Conservation (phyloP, 2,329 filamentous ascomycete species). For the Gnomoniopsis sp. region DNA sequence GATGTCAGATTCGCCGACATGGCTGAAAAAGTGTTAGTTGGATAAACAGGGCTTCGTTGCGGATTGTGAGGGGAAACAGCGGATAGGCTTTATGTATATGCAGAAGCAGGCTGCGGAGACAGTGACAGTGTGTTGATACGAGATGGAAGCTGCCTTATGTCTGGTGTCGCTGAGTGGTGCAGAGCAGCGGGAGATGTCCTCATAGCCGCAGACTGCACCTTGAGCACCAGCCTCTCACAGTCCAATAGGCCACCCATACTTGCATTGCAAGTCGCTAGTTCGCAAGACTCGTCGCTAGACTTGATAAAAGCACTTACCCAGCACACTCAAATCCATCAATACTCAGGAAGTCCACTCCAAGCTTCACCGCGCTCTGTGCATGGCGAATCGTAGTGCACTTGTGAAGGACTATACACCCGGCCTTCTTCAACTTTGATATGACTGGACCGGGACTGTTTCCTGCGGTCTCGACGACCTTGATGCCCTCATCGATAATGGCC, state of each 20-base stretch:
- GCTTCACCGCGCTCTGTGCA: slow-evolving; percentile 84
- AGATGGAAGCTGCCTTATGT: neutral
- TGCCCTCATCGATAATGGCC: slow-evolving; percentile 88
- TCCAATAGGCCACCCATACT: neutral
- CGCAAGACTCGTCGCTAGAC: neutral
- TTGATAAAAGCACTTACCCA: slow-evolving; percentile 38
- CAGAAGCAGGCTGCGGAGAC: neutral
- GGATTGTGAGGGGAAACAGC: neutral
- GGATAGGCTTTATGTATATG: neutral
- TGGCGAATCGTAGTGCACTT: slow-evolving; percentile 96
- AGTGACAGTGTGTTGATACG: neutral
- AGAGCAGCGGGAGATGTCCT: neutral
- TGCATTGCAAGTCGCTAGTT: too few species aligned
- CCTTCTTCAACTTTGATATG: slow-evolving; percentile 77
- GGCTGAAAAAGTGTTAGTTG: slow-evolving; percentile 33
- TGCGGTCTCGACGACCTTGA: slow-evolving; percentile 74
- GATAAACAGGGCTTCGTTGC: neutral
- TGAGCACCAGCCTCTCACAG: too few species aligned
- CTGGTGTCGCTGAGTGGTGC: neutral
- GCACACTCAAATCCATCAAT: slow-evolving; percentile 99
- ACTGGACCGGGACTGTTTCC: slow-evolving; percentile 73
- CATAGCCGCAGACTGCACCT: too few species aligned
- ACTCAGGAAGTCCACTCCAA: slow-evolving; percentile 93
- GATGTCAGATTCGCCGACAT: slow-evolving; percentile 84
- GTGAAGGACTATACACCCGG: slow-evolving; percentile 77